These are phyloP conservation scores for Cercophora samala DNA, from an alignment of 495 filamentous ascomycete genomes.

Conservation along the genomic window DNA sequence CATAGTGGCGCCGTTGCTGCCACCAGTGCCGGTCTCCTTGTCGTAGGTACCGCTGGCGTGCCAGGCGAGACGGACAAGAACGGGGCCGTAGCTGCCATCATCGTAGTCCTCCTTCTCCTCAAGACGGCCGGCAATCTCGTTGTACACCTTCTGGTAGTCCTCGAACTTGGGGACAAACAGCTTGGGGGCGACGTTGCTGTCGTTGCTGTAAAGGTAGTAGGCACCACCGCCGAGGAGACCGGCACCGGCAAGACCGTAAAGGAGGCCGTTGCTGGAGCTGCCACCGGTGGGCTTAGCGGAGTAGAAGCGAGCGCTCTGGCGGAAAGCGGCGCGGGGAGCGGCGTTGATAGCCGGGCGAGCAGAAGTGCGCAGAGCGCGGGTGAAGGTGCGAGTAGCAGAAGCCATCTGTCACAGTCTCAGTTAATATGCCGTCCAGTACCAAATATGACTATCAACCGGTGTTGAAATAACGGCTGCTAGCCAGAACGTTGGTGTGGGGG, in stretches of 20 bases:
- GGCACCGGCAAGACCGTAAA: constrained; percentile 46
- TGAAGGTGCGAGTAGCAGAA: constrained; percentile 47
- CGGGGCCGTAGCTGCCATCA: constrained; percentile 93
- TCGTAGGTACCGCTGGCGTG: constrained; percentile 88
- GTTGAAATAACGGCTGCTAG: not conserved
- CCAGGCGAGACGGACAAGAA: constrained; percentile 82
- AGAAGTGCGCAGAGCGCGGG: constrained; percentile 58
- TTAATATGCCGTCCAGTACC: constrained; percentile 1
- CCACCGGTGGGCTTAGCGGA: constrained; percentile 62
- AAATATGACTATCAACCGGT: not conserved
- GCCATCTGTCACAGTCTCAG: constrained; percentile 40
- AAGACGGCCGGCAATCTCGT: constrained; percentile 73
- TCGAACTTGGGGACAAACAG: constrained; percentile 70
- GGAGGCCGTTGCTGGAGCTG: constrained; percentile 44
- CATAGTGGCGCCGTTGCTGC: constrained; percentile 97
- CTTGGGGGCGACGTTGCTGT: constrained; percentile 46
- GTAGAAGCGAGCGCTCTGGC: constrained; percentile 68
- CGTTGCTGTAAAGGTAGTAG: constrained; percentile 63
- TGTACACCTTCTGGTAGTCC: constrained; percentile 96
- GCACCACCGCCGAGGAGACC: constrained; percentile 61
- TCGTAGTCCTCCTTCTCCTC: constrained; percentile 93
- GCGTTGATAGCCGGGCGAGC: constrained; percentile 47
- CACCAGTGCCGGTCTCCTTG: constrained; percentile 82
- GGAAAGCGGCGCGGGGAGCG: constrained; percentile 58
- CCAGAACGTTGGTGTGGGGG: not conserved